Evolutionary conservation across 2,329 filamentous ascomycete genomes (phyloP).

Genomic region (Colletotrichum scovillei): DNA sequence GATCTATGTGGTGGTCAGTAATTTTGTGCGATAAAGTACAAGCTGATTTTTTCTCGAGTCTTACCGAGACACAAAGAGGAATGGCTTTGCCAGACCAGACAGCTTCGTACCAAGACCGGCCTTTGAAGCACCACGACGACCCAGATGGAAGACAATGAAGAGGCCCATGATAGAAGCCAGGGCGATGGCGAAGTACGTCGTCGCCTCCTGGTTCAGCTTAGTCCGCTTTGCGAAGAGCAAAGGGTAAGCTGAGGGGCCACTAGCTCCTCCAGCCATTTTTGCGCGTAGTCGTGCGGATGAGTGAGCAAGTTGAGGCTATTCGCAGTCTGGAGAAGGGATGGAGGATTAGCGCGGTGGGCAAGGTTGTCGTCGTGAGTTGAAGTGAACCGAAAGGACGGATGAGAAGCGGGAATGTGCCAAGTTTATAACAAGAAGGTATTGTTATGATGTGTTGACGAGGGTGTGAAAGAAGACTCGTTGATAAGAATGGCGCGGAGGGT

Average conservation of each 20-base stretch:
- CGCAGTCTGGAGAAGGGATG: background rate
- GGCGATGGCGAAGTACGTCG: conserved; percentile 38
- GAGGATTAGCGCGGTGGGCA: background rate
- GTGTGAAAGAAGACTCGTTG: background rate
- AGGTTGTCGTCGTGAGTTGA: background rate
- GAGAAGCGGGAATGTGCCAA: conserved; percentile 1
- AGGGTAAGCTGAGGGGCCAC: conserved; percentile 11
- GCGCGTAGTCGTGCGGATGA: background rate
- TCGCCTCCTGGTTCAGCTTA: conserved; percentile 41
- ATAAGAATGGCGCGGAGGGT: conserved; percentile 1
- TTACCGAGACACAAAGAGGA: conserved; percentile 31
- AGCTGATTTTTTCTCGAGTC: background rate
- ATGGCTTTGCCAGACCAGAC: conserved; percentile 16
- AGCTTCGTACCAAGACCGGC: conserved; percentile 14
- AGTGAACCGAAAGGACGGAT: background rate
- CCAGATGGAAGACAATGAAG: conserved; percentile 31
- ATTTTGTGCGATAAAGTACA: background rate
- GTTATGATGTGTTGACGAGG: background rate
- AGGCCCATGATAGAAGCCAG: conserved; percentile 17
- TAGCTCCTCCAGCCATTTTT: conserved; percentile 19
- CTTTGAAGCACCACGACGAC: conserved; percentile 25
- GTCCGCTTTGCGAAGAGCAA: conserved; percentile 31
- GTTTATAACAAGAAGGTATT: conserved; percentile 17
- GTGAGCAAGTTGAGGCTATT: background rate
- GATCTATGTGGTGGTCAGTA: conserved; percentile 14